Conservation (phyloP, 345 rosid species). For the Leavenworthia alabamica region DNA sequence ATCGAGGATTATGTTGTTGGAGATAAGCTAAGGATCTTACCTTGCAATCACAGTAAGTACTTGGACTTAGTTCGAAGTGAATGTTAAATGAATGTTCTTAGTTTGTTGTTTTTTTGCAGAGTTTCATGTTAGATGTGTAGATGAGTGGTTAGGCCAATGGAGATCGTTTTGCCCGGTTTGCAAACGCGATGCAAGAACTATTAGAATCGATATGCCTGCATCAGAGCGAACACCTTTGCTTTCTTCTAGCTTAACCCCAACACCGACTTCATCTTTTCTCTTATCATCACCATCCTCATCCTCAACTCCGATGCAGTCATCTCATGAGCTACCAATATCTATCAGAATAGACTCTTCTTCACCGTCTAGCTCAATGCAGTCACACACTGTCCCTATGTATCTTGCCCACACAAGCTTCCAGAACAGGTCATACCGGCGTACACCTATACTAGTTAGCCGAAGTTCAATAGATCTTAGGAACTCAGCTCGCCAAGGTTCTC, state of each 20-base stretch:
- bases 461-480: conserved; percentile 52
- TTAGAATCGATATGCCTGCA: conserved; percentile 57
- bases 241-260: conserved; percentile 45
- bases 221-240: conserved; percentile 84
- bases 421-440: conserved; percentile 29
- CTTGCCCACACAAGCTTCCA: conserved; percentile 37
- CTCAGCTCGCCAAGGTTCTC: conserved; percentile 17
- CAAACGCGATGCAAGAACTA: conserved; percentile 85
- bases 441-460: conserved; percentile 36
- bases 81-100: not conserved
- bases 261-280: conserved; percentile 47
- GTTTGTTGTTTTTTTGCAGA: conserved; percentile 37
- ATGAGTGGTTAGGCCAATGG: conserved; percentile 90
- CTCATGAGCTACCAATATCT: conserved; percentile 34
- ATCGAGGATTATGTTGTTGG: conserved; percentile 77
- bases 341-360: conserved; percentile 10
- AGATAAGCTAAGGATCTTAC: conserved; percentile 83
- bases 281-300: conserved; percentile 42
- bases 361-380: conserved; percentile 19
- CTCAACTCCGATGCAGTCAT: conserved; percentile 49
- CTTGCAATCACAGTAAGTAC: conserved; percentile 86
- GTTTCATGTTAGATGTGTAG: conserved; percentile 79
- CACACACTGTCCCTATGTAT: conserved; percentile 9
- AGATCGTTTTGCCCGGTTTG: conserved; percentile 95
- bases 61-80: not conserved